Evolutionary conservation across 805 yeast species (phyloP).

Genomic region (Danielia oregonensis): DNA sequence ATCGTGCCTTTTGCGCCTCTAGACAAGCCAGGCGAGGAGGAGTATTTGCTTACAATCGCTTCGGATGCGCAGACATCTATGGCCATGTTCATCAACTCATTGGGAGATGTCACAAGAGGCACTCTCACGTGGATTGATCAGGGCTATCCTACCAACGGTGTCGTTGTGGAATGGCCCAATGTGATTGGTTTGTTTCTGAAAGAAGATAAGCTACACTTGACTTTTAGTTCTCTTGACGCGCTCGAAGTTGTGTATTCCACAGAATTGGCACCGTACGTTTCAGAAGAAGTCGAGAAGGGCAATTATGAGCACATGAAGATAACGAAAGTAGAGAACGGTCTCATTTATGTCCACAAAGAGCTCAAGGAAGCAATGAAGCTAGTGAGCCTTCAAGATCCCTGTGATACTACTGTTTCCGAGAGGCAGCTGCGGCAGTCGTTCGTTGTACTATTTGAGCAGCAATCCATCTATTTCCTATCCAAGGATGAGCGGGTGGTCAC

Average conservation of each 20-base stretch:
- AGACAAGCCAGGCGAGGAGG: constrained; percentile 21
- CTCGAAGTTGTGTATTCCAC: constrained; percentile 15
- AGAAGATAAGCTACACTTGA: constrained; percentile 9
- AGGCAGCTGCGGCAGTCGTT: constrained; percentile 2
- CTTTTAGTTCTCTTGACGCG: constrained; percentile 23
- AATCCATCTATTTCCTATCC: too few species aligned
- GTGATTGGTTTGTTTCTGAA: constrained; percentile 26
- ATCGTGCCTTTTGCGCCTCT: constrained; percentile 11
- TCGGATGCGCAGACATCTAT: constrained; percentile 32
- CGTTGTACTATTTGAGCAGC: too few species aligned
- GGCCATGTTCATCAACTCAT: constrained; percentile 37
- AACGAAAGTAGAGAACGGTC: not conserved
- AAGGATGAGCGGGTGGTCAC: too few species aligned
- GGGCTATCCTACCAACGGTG: constrained; percentile 34
- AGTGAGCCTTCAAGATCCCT: not conserved
- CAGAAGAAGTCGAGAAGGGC: not conserved
- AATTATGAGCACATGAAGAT: constrained; percentile 1
- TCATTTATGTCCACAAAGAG: constrained; percentile 5
- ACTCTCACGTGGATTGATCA: constrained; percentile 34
- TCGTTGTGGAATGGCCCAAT: constrained; percentile 35
- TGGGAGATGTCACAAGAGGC: constrained; percentile 41
- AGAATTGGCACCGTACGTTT: not conserved
- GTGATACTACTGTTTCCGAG: too few species aligned
- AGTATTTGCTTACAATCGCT: constrained; percentile 31
- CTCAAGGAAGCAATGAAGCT: constrained; percentile 8